phyloP scores from a whole-genome alignment of 164 flowering plant genomes.

The Dillenia suffruticosa region DNA sequence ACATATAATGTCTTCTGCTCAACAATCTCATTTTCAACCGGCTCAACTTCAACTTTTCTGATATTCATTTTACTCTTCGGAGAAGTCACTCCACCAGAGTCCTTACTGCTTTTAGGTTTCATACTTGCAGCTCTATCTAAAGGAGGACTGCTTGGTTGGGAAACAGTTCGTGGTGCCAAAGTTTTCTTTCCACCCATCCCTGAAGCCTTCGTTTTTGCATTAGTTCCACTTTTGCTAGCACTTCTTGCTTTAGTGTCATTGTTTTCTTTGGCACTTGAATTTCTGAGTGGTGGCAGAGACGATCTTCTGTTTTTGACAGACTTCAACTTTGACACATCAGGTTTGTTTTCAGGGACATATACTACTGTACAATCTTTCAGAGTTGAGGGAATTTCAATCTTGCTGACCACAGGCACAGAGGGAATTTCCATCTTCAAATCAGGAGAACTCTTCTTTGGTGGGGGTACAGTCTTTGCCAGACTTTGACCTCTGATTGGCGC shows the following conservation, averaged over 20 bases:
- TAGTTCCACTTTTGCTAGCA: too few species aligned
- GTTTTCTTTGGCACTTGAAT: slow-evolving; percentile 2
- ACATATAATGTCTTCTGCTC: slow-evolving; percentile 34
- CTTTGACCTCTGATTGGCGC: slow-evolving; percentile 6
- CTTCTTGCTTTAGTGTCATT: slow-evolving; percentile 10
- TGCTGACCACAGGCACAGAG: slow-evolving; percentile 10
- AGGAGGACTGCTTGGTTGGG: slow-evolving; percentile 29
- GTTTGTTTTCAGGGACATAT: slow-evolving; percentile 6
- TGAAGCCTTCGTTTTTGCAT: slow-evolving; percentile 11
- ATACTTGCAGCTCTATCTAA: slow-evolving; percentile 22
- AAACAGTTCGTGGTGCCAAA: slow-evolving; percentile 14
- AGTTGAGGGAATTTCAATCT: slow-evolving; percentile 18
- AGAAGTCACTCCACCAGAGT: slow-evolving; percentile 19
- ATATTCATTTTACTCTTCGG: slow-evolving; percentile 19
- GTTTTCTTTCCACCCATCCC: slow-evolving; percentile 26
- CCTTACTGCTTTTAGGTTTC: slow-evolving; percentile 18
- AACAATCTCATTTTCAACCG: slow-evolving; percentile 15
- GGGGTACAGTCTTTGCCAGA: slow-evolving; percentile 7
- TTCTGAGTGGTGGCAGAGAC: slow-evolving; percentile 10
- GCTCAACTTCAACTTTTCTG: slow-evolving; percentile 12
- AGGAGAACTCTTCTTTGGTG: slow-evolving; percentile 17
- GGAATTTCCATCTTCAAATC: slow-evolving; percentile 7
- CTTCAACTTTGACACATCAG: slow-evolving; percentile 21
- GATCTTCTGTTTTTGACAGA: slow-evolving; percentile 8
- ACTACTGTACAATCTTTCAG: slow-evolving; percentile 2